These are phyloP conservation scores for Trichoderma parareesei DNA, from an alignment of 495 filamentous ascomycete genomes.

Conservation along the genomic window DNA sequence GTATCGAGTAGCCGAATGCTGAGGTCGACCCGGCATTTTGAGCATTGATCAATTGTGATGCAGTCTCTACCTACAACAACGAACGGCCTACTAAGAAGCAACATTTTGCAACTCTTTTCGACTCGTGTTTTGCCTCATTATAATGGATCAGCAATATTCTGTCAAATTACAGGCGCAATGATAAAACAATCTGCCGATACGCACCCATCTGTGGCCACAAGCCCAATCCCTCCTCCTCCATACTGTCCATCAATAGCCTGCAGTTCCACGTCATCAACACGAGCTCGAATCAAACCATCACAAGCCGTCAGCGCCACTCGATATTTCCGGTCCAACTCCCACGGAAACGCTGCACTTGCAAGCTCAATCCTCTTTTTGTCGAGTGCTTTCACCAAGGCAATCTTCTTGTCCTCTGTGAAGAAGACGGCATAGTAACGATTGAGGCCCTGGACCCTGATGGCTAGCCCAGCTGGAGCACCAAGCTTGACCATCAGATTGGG, in stretches of 20 bases:
- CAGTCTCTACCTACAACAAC: not conserved
- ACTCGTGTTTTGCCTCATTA: no score
- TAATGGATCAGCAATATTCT: not conserved
- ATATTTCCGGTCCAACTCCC: conserved; percentile 22
- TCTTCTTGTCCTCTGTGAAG: conserved; percentile 12
- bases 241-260: not conserved
- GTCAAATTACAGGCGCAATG: not conserved
- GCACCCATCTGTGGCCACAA: not conserved
- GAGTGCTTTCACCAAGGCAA: conserved; percentile 17
- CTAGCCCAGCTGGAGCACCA: conserved; percentile 19
- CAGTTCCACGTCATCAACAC: not conserved
- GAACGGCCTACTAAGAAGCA: not conserved
- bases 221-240: not conserved
- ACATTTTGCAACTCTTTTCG: no score
- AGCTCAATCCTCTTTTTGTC: conserved; percentile 18
- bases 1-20: not conserved
- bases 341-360: conserved; percentile 13
- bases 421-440: conserved; percentile 22
- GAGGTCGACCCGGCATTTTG: no score
- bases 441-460: conserved; percentile 20
- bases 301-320: conserved; percentile 11
- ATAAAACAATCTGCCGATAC: not conserved
- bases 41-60: no score
- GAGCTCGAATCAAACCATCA: not conserved
- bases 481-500: conserved; percentile 17